Base-by-base conservation (phyloP, 768 basidiomycete species). In the Podaxis pistillaris region DNA sequence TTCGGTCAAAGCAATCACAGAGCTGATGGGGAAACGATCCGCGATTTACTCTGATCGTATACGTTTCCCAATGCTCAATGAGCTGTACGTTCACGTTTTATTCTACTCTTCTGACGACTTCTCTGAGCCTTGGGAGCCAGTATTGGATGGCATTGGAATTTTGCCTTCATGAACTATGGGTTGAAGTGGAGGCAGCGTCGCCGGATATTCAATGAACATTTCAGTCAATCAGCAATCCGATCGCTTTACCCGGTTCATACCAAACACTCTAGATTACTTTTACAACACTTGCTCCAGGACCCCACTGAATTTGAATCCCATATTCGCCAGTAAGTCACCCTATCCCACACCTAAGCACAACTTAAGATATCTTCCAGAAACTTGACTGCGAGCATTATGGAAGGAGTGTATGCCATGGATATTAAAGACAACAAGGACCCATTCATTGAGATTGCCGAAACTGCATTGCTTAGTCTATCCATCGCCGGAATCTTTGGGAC, bases 171-270 rank as follows among this genome's bases (percentile, higher is more conserved):
- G 44, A 40, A 54, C 9, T 55, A 51, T 22, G 52, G 38, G 4
- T 26, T 22, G 17, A 30, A 12, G 24, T 58, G 64, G 66, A 58
- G 62, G 41, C 46, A 58, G 38, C 51, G 58, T 13, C 51, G 62
- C 13, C 15, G 59, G 17, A 33, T 61, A n/a, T 52, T 60, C 41
- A 55, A 49, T 30, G 40, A 51, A 13, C 47, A 62, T 40, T 63
- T 52, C 56, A 66, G 26, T 57, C 60, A 58, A 54, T 64, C 46
- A 44, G 60, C 37, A 63, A 61, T 67, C 68, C 17, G 81, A 80
- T n/a, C 74, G 74, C 13, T 66, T 82, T 53, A 81, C 78, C 12
- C 68, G 72, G 7, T 70, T 72, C 28, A 55, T 12, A 22, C 52
- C 24, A 12, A 40, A 19, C 50, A 64, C 12, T 26, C 55, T 7